Percentiles rank a stretch among this genome's conserved stretches.
Conservation (phyloP, 768 basidiomycete genomes). For the Hydnomerulius pinastri region DNA sequence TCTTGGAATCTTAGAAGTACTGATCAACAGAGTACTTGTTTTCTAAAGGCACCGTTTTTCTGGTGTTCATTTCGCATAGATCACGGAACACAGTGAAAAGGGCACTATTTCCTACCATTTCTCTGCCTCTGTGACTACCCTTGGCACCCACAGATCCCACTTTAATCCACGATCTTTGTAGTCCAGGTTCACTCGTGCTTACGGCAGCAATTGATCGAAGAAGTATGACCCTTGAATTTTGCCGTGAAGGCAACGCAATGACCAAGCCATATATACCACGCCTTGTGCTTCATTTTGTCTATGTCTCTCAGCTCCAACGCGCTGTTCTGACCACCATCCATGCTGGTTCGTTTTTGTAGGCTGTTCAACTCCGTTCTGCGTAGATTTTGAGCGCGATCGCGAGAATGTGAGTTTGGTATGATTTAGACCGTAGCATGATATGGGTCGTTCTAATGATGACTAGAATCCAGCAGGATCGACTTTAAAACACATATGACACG, state of each 20-base stretch:
- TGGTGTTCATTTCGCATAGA: too few species aligned
- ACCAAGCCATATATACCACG: background rate
- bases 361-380: background rate
- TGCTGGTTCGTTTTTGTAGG: background rate
- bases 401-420: background rate
- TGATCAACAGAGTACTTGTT: too few species aligned
- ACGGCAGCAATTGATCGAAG: background rate
- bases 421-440: background rate
- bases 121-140: too few species aligned
- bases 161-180: too few species aligned
- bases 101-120: too few species aligned
- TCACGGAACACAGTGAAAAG: too few species aligned
- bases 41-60: too few species aligned
- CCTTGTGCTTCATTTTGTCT: background rate
- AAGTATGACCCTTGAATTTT: background rate
- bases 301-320: background rate
- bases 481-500: background rate
- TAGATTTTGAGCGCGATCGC: background rate
- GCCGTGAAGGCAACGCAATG: background rate
- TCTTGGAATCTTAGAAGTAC: too few species aligned
- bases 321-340: background rate
- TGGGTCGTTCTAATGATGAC: background rate
- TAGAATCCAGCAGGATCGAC: background rate
- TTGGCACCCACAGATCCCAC: too few species aligned
- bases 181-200: background rate